Evolutionary conservation across 2,329 filamentous ascomycete species (phyloP).

Genomic region (Bipolaris gigantea): DNA sequence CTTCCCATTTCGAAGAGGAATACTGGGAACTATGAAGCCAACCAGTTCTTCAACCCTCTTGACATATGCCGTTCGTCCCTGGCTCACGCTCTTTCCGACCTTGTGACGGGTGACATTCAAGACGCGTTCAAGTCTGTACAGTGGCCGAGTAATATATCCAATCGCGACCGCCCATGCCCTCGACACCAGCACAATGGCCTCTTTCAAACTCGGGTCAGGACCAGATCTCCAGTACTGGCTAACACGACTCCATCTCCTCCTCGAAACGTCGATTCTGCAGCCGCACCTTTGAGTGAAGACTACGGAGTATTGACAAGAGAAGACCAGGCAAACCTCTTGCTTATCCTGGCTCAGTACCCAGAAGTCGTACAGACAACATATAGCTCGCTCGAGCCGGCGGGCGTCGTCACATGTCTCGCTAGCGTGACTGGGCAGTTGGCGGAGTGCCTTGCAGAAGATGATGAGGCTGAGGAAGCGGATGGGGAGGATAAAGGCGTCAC

Average conservation of each 20-base stretch:
- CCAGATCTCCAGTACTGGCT: slow-evolving; percentile 39
- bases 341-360: slow-evolving; percentile 35
- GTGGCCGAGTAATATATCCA: slow-evolving; percentile 36
- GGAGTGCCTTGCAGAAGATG: slow-evolving; percentile 25
- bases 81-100: slow-evolving; percentile 20
- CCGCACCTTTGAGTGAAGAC: slow-evolving; percentile 27
- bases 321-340: slow-evolving; percentile 30
- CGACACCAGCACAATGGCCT: slow-evolving; percentile 26
- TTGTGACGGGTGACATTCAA: slow-evolving; percentile 18
- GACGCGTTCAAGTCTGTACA: slow-evolving; percentile 32
- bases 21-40: background rate
- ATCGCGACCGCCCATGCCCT: slow-evolving; percentile 36
- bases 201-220: slow-evolving; percentile 36
- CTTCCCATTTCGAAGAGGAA: background rate
- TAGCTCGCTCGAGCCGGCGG: slow-evolving; percentile 32
- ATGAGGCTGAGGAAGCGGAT: slow-evolving; percentile 10
- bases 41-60: slow-evolving; percentile 28
- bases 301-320: slow-evolving; percentile 28
- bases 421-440: slow-evolving; percentile 31
- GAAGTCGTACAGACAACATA: slow-evolving; percentile 32
- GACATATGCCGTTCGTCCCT: slow-evolving; percentile 31
- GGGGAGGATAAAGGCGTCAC: slow-evolving; percentile 7
- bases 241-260: slow-evolving; percentile 21
- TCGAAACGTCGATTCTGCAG: slow-evolving; percentile 14
- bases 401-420: slow-evolving; percentile 33